Evolutionary conservation across 805 yeast species (phyloP), one percentile per base, ranked within the genome.

Genomic region (Yarrowia bubula): DNA sequence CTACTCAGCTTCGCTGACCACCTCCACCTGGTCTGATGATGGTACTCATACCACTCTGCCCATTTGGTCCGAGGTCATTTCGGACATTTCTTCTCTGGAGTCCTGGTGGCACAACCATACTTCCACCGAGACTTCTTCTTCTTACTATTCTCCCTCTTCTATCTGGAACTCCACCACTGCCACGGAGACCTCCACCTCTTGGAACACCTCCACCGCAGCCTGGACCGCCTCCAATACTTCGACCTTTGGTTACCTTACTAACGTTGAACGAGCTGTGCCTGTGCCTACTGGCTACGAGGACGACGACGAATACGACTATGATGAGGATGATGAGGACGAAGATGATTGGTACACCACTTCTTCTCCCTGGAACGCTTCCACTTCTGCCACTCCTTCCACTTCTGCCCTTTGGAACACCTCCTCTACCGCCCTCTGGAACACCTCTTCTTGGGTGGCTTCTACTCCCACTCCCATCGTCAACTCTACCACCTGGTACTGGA

Each of bases 141-240:
- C 51, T 15, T 46, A 33, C 31, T 11, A 33, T n/a, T 46, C 50
- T 4, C 11, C 47, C 11, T 43, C 47, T 15, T 31, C 22, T 31
- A 7, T 14, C 48, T 44, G 48, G 48, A 44, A 44, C 48, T 42
- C 46, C 7, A 18, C 46, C 8, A 8, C 46, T 11, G 18, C 33
- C 32, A 32, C 8, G 8, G 48, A 18, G 48, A 46, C 51, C 14
- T 46, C 51, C 38, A 32, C 55, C 14, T 33, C 10, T 8, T 50
- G 57, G 57, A 50, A 50, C 42, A 35, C 57, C 11, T 50, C 57
- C 57, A 50, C 57, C 5, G 57, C 57, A 37, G 42, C n/a, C 42
- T 50, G 42, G 57, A 50, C 41, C 42, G 42, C 57, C 35, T 50
- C 57, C 57, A 50, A 50, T 33, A 51, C 58, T 11, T 51, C 58